Base-by-base conservation (phyloP, 2,329 filamentous ascomycete genomes). In the Fusarium xylarioides region DNA sequence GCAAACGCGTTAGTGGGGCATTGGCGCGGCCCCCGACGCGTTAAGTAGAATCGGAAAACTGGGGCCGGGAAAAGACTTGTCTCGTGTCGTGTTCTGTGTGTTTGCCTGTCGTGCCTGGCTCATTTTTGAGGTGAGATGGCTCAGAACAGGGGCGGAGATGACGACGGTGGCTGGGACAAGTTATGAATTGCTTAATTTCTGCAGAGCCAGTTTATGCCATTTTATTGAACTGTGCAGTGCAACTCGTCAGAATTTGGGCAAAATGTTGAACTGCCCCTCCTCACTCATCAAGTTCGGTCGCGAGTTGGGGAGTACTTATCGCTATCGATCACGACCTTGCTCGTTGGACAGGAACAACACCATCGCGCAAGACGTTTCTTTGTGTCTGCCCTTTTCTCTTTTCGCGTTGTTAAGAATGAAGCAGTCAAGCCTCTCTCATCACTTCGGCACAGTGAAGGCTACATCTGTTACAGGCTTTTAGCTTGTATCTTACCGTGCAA, bases 321-420 rank as follows among this genome's bases (percentile, higher is more conserved):
- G 14, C 19, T 21, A 15, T 21, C 28, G 2, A 50, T 11, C 21
- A 34, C 30, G 5, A 34, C 7, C 11, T 7, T 30, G 7, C 11
- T 50, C 11, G 11, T 18, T 11, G 3, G 14, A 23, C 1, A 7
- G 2, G 2, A 34, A 4, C 4, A 23, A 18, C 11, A 10, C 4
- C 5, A 50, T 18, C 11, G 30, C 4, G 46, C 15, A 0, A n/a
- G 28, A 19, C 18, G n/a, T n/a, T n/a, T 5, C 18, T 21, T 19
- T 7, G 2, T 15, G 8, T 28, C 19, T 28, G 12, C 26, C 5
- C 12, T 7, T 3, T 46, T 21, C 15, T 15, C 19, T 11, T 21
- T n/a, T n/a, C 6, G 14, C n/a, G 11, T 11, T 21, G 8, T 23
- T 5, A 18, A 23, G 12, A 18, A 11, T 30, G 30, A 11, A 30